phyloP scores from a whole-genome alignment of 495 filamentous ascomycete genomes.

The Collariella sp. region DNA sequence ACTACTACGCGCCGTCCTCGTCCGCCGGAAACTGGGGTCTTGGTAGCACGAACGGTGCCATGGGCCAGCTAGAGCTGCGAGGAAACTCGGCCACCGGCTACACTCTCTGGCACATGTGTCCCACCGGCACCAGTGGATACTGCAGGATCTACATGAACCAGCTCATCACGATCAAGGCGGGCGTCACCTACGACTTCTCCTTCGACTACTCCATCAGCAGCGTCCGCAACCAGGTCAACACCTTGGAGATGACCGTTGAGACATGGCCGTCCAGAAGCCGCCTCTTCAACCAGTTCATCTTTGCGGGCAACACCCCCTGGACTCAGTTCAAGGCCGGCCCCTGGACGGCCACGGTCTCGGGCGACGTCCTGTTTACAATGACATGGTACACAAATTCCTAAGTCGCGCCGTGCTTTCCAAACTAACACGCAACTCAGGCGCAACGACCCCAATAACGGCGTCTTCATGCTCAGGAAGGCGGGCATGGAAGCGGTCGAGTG shows the following conservation, averaged over 20 bases:
- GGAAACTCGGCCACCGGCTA: background rate
- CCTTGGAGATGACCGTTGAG: no score
- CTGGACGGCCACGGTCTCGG: no score
- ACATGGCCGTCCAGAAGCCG: no score
- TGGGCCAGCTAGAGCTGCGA: conserved; percentile 1
- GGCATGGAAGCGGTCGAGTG: background rate
- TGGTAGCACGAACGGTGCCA: background rate
- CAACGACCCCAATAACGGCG: conserved; percentile 6
- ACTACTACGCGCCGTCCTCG: conserved; percentile 1
- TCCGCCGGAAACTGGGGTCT: background rate
- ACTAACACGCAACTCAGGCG: no score
- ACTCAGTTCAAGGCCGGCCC: no score
- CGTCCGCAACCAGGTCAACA: no score
- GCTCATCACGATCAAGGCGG: background rate
- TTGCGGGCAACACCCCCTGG: conserved; percentile 1
- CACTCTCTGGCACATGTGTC: conserved; percentile 2
- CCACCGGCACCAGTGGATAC: background rate
- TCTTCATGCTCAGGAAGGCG: background rate
- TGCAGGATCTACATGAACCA: conserved; percentile 2
- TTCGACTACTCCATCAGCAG: background rate
- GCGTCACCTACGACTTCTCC: conserved; percentile 4
- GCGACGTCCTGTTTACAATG: no score
- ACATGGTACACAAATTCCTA: no score
- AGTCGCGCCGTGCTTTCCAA: no score
- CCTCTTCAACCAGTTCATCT: no score